Conservation (phyloP, 768 basidiomycete genomes). For the Termitomyces bulborhizus region DNA sequence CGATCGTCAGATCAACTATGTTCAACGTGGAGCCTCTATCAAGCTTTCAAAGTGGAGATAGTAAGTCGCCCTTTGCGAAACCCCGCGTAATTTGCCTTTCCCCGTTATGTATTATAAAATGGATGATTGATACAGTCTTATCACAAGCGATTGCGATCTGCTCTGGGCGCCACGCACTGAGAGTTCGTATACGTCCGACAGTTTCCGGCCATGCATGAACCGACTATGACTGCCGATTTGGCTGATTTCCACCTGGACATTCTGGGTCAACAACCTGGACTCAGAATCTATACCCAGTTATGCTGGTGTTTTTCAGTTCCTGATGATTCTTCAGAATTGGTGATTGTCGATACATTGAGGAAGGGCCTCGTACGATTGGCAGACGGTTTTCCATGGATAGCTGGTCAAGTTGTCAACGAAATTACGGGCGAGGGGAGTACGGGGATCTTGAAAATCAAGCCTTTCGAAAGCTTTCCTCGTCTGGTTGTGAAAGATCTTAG, state of each 20-base stretch:
- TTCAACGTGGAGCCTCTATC: too few species aligned
- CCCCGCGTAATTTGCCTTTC: too few species aligned
- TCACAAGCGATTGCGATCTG: too few species aligned
- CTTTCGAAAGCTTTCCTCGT: conserved; percentile 2
- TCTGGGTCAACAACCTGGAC: conserved; percentile 7
- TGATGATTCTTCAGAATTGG: conserved; percentile 3
- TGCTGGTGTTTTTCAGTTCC: conserved; percentile 15
- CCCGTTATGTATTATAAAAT: too few species aligned
- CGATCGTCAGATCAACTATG: too few species aligned
- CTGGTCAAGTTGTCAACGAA: conserved; percentile 20
- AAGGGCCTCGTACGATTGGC: conserved; percentile 19
- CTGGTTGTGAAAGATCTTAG: conserved; percentile 19
- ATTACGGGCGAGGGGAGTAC: conserved; percentile 7
- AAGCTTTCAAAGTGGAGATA: too few species aligned
- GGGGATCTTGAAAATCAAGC: conserved; percentile 15
- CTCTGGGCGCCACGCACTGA: too few species aligned
- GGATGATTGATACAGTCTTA: too few species aligned
- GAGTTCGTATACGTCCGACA: too few species aligned
- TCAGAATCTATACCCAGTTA: conserved; percentile 20
- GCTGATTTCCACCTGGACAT: background rate
- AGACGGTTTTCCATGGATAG: conserved; percentile 20
- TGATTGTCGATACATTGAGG: conserved; percentile 13
- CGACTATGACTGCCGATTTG: background rate
- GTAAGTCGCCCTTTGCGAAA: background rate
- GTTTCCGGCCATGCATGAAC: background rate